Conservation (phyloP, 2,329 filamentous ascomycete species). For the Botrytis fabae region DNA sequence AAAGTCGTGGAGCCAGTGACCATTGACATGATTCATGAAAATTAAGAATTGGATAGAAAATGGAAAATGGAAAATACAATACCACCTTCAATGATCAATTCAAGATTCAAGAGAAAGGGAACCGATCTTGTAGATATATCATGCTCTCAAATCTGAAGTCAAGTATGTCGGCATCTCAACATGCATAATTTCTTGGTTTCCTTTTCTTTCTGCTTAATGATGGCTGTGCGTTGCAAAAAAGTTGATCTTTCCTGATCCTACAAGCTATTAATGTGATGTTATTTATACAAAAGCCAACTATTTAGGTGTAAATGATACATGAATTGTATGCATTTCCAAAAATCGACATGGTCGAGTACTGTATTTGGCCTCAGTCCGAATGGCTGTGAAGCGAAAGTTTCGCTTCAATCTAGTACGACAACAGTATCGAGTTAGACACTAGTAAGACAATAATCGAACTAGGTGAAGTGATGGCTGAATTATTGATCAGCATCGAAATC, state of each 20-base stretch:
- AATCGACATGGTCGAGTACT: neutral
- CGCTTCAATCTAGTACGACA: neutral
- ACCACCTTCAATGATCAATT: neutral
- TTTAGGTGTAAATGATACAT: too few relatives aligned
- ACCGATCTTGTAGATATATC: rapidly evolving
- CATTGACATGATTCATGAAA: neutral
- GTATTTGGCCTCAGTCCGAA: neutral
- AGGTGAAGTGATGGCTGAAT: neutral
- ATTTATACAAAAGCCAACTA: neutral
- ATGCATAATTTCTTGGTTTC: neutral
- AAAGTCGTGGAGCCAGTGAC: neutral
- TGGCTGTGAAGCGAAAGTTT: neutral
- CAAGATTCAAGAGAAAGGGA: neutral
- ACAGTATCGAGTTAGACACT: neutral
- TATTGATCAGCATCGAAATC: neutral
- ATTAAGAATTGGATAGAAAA: neutral
- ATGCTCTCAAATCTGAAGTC: neutral
- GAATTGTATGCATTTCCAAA: neutral
- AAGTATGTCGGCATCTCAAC: neutral
- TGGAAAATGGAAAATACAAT: neutral
- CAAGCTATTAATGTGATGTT: neutral
- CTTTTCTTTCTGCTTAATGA: too few relatives aligned
- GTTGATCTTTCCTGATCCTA: neutral
- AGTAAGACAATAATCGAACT: neutral
- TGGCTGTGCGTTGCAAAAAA: neutral